Conservation (phyloP, 371 early-diverging fungal species). For the Apophysomyces elegans region DNA sequence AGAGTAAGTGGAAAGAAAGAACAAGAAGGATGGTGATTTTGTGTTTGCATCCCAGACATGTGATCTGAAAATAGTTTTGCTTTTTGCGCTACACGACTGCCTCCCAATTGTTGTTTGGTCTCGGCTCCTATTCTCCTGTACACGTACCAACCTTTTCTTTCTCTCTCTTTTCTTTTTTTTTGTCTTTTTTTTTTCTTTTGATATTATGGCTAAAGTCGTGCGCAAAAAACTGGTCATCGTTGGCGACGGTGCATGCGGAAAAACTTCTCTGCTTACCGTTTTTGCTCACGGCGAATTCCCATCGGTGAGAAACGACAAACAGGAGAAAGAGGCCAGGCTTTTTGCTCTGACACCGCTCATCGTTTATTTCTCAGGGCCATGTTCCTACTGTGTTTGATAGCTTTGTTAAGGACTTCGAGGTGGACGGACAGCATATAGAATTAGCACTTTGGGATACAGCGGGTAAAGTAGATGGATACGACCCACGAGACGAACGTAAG, state of each 20-base stretch:
- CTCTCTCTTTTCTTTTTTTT: no score
- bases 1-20: no score
- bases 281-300: conserved; percentile 45
- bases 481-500: not conserved
- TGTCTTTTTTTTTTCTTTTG: no score
- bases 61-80: no score
- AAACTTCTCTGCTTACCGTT: conserved; percentile 49
- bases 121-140: no score
- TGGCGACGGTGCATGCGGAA: conserved; percentile 79
- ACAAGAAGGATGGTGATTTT: no score
- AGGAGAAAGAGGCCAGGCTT: not conserved
- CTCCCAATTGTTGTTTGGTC: no score
- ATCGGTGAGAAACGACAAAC: conserved; percentile 26
- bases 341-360: not conserved
- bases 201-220: conserved; percentile 12
- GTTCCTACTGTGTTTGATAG: conserved; percentile 81
- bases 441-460: conserved; percentile 88
- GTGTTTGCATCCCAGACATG: no score
- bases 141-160: no score
- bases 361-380: conserved; percentile 24
- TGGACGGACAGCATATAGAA: conserved; percentile 73
- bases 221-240: conserved; percentile 68
- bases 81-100: no score
- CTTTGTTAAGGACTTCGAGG: conserved; percentile 75
- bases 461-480: conserved; percentile 49